Evolutionary conservation across 441 rosid genomes (phyloP), one percentile per base, ranked within the genome.

Genomic region (Sinapis alba): DNA sequence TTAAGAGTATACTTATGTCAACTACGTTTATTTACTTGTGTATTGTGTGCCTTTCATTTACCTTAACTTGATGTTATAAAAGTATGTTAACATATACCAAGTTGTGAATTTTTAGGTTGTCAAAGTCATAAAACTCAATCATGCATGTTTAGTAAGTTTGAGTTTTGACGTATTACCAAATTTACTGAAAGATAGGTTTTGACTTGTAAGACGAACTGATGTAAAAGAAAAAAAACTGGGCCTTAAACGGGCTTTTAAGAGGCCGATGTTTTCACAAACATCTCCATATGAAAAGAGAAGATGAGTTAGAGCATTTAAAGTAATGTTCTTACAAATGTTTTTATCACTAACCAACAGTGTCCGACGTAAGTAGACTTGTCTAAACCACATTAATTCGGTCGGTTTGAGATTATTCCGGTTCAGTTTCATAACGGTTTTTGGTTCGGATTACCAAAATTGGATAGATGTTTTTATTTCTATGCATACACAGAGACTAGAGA

Each of bases 1-100:
- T 30, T 74, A 28, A 41, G 65, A n/a, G 30, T 60, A 15, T 19
- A 20, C 7, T 34, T 53, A 54, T 54, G 78, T 74, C 73, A 59
- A 47, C 62, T 62, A 20, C 2, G n/a, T 66, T 21, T 65, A 27
- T 68, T 7, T 24, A 21, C 34, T 57, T 65, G 19, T 11, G 21
- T 27, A 6, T 18, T 8, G 2, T 3, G 15, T 24, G 65, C 15
- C 30, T 11, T 32, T 6, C 13, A 10, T 47, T 28, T 5, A 64
- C 10, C 5, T 11, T 10, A 41, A 4, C 47, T 19, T 26, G 1
- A 41, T 53, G 16, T 19, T 56, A 19, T 56, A 13, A 5, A 6
- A 50, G 58, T 9, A 23, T 24, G 75, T 5, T 45, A 51, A 24
- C 15, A 12, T 4, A 13, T 19, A 47, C 53, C 21, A 18, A 16